Percentiles rank a stretch among this genome's conserved stretches.
Conservation (phyloP, 202 grass and related monocot genomes). For the Brachypodium distachyon region DNA sequence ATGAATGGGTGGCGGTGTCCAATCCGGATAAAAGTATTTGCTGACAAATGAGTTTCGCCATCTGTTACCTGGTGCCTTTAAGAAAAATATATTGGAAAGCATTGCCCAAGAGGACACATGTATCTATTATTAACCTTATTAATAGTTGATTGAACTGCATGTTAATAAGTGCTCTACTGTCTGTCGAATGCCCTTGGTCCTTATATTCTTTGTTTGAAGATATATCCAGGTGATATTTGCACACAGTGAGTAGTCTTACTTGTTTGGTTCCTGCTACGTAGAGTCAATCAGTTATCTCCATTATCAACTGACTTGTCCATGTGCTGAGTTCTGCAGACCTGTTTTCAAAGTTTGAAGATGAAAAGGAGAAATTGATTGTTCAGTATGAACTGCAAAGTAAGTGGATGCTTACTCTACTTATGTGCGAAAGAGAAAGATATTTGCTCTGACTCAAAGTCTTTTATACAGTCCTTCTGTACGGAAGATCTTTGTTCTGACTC, state of each 20-base stretch:
- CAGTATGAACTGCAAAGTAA: constrained; percentile 83
- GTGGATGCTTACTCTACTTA: background rate
- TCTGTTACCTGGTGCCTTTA: background rate
- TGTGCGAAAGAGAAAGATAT: background rate
- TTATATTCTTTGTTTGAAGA: background rate
- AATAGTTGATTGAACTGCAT: background rate
- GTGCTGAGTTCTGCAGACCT: constrained; percentile 38
- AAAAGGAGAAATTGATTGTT: constrained; percentile 69
- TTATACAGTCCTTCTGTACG: background rate
- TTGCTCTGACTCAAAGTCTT: constrained; percentile 4
- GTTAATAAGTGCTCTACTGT: background rate
- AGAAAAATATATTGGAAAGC: background rate
- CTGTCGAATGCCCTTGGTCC: background rate
- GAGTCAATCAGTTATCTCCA: background rate
- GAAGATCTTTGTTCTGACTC: background rate
- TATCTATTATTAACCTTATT: background rate
- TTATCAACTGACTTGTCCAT: background rate
- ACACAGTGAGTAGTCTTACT: background rate
- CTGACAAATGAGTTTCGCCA: background rate
- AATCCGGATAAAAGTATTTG: background rate
- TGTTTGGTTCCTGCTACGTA: background rate
- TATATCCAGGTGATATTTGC: background rate
- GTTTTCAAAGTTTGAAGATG: constrained; percentile 83
- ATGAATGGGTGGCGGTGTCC: background rate
- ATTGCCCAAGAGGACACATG: background rate